These are phyloP conservation scores for slime mould (Dictyostelium discoideum) DNA, from an alignment of 78 protist species.

Conservation along the genomic window DNA sequence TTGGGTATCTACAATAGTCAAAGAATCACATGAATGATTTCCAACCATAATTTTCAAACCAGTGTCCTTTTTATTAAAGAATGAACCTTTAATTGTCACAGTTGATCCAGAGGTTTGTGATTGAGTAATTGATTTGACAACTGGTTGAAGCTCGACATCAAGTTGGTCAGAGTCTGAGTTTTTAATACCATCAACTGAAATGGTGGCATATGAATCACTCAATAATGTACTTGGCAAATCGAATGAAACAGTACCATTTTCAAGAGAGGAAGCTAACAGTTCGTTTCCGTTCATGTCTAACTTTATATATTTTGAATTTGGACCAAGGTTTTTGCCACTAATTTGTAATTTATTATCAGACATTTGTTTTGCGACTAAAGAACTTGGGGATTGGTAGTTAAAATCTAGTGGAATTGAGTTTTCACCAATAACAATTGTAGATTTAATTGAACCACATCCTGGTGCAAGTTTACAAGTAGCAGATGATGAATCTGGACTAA, in stretches of 20 bases:
- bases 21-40: no score
- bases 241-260: not conserved
- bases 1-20: not conserved
- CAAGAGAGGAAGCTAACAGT: not conserved
- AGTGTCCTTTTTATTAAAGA: not conserved
- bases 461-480: not conserved
- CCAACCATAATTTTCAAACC: not conserved
- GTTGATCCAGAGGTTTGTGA: not conserved
- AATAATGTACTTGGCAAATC: not conserved
- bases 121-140: not conserved
- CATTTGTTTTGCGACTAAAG: not conserved
- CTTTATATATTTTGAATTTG: not conserved
- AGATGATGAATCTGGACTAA: not conserved
- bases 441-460: not conserved
- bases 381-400: not conserved
- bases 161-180: not conserved
- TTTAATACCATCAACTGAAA: not conserved
- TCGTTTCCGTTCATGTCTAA: not conserved
- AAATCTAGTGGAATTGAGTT: not conserved
- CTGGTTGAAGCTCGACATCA: not conserved
- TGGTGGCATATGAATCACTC: not conserved
- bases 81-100: not conserved
- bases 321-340: not conserved
- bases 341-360: not conserved
- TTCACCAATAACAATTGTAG: not conserved